A percentile compares a stretch with the other conserved stretches of the same genome.
Evolutionary conservation across 805 yeast genomes (phyloP).

Genomic region (Wickerhamomyces xylosicus): DNA sequence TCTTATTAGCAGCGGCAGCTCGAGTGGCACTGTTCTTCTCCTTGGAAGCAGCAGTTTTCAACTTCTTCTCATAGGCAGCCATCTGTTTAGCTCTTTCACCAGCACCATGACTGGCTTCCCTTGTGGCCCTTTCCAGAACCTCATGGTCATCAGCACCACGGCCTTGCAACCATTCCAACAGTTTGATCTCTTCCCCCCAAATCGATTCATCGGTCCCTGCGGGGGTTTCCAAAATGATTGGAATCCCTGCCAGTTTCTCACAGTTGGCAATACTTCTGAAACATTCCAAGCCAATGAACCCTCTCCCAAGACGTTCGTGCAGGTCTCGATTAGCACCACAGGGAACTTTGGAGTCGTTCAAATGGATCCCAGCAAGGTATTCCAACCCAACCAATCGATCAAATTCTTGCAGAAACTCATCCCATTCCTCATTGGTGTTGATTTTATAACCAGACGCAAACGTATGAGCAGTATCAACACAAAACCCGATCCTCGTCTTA

Average conservation of each 20-base stretch:
- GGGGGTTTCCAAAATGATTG: slow-evolving; percentile 86
- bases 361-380: slow-evolving; percentile 71
- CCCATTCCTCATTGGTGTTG: slow-evolving; percentile 43
- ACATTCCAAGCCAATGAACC: slow-evolving; percentile 80
- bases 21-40: too few species aligned
- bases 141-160: slow-evolving; percentile 43
- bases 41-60: neutral
- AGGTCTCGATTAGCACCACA: slow-evolving; percentile 81
- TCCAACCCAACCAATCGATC: slow-evolving; percentile 66
- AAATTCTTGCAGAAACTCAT: slow-evolving; percentile 64
- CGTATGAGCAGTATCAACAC: slow-evolving; percentile 93
- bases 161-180: slow-evolving; percentile 74
- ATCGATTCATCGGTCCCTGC: slow-evolving; percentile 49
- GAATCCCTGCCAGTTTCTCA: slow-evolving; percentile 49
- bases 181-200: slow-evolving; percentile 75
- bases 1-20: slow-evolving; percentile 18
- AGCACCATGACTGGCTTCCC: slow-evolving; percentile 49
- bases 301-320: slow-evolving; percentile 83
- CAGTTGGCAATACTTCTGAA: slow-evolving; percentile 73
- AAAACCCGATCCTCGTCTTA: slow-evolving; percentile 84
- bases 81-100: slow-evolving; percentile 61
- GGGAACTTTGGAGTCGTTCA: slow-evolving; percentile 95
- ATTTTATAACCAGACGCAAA: slow-evolving; percentile 96
- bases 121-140: slow-evolving; percentile 34
- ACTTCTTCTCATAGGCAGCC: slow-evolving; percentile 51